Base-by-base conservation (phyloP, 139 green algal genomes). In the Chlamydomonas asymmetrica region DNA sequence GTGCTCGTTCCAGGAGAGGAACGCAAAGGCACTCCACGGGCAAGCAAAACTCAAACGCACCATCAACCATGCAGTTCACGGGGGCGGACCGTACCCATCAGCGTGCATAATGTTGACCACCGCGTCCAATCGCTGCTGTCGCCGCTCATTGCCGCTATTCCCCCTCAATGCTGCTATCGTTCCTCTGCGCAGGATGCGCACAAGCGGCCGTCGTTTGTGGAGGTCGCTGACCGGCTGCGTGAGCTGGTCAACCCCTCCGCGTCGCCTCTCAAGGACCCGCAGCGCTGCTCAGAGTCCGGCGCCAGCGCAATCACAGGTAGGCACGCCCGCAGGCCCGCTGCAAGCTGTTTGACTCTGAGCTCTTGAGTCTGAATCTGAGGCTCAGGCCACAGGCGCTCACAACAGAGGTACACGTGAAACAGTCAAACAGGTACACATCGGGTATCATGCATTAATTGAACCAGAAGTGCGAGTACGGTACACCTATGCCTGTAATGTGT, bases 221-320 rank as follows among this genome's bases (percentile, higher is more conserved):
- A 83, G 18, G 56, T 83, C 35, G 71, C 75, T 39, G 78, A 79
- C 50, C 37, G 43, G 54, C 71, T 79, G 71, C 60, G 52, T 18
- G 29, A 35, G n/a, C 56, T 83, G 41, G 37, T 79, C 29, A 63
- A 43, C 35, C 70, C 59, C 20, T 45, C 59, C 3, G 59, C 37
- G 27, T 34, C 25, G 18, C 59, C 71, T 13, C 41, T 38, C 32
- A 34, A 69, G 41, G 59, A 59, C 25, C 61, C 34, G n/a, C 2
- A 1, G 1, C 73, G 72, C 32, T 7, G 40, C 41, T 43, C 59
- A n/a, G 3, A 29, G 29, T 7, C 20, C 40, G 18, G 18, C n/a
- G 25, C 8, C 43, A 32, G 57, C 31, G 20, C 31, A 3, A 38
- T 38, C 41, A 2, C 34, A 59, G 56, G 45, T 5, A 34, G 2